Base-by-base conservation (phyloP, 257 asterid genomes). In the Catharanthus roseus region DNA sequence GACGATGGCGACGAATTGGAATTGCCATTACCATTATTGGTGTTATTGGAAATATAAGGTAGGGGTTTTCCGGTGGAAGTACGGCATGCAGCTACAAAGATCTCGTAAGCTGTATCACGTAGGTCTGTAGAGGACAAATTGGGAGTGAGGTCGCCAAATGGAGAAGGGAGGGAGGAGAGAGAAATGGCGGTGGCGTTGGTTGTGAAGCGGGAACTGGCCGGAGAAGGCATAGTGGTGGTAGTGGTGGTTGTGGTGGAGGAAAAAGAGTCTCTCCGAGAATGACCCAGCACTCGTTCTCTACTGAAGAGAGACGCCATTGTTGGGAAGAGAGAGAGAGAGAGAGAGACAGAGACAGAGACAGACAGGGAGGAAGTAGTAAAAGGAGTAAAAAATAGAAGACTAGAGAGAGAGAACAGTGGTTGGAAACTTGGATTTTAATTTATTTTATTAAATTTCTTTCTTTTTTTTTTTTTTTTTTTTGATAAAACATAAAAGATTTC, bases 11-110 rank as follows among this genome's bases (percentile, higher is more conserved):
- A 72, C 16, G 74, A 38, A 67, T 3, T 49, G 2, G 55, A 15
- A 41, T 65, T 49, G 64, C 10, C 12, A 66, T 73, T 21, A n/a
- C n/a, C n/a, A 28, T 16, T 24, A 31, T 11, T 60, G 7, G 6
- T 38, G 6, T 24, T 24, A 18, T 38, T 82, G 67, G 89, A 36
- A 77, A 36, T 83, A 87, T 80, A 84, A 72, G 91, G 58, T 15
- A 89, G 85, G 60, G 96, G 87, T 31, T 67, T 47, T 3, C 72
- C 72, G 16, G 72, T 67, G 26, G 60, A 67, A 49, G 72, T 67
- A 18, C 72, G 56, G 21, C 57, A 44, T 26, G 72, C 24, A 26
- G 72, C 72, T 47, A 67, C 29, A n/a, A 67, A 67, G 72, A 67
- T 67, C 72, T 67, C 72, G 45, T 67, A 67, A 19, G 72, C 72